Evolutionary conservation across 2,329 filamentous ascomycete genomes (phyloP).

Genomic region (Fusarium lateritium): DNA sequence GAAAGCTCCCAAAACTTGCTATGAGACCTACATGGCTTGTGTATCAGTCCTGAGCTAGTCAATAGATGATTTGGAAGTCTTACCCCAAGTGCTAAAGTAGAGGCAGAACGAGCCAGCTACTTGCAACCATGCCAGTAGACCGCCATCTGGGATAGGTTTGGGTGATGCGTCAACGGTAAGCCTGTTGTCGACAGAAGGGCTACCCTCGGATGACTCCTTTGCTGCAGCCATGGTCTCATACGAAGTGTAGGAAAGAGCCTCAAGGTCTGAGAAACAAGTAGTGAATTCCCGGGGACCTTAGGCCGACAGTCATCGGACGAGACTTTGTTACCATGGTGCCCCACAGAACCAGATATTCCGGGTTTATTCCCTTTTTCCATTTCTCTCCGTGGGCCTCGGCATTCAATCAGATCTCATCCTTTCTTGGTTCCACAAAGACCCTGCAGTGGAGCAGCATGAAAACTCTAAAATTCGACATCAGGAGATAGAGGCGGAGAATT

Average conservation of each 20-base stretch:
- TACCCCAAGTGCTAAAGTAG: slow-evolving; percentile 48
- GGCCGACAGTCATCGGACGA: background rate
- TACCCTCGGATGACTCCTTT: background rate
- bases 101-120: slow-evolving; percentile 43
- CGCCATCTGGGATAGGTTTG: slow-evolving; percentile 27
- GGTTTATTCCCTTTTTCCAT: background rate
- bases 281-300: background rate
- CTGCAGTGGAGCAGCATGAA: background rate
- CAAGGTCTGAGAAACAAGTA: background rate
- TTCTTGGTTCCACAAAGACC: background rate
- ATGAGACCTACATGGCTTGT: slow-evolving; percentile 30
- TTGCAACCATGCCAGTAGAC: slow-evolving; percentile 42
- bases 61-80: background rate
- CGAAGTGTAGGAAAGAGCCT: background rate
- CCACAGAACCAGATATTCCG: background rate
- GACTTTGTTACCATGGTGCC: background rate
- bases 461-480: slow-evolving; percentile 3
- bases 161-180: background rate
- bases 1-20: slow-evolving; percentile 45
- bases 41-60: too few species aligned
- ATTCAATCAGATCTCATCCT: background rate
- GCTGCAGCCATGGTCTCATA: background rate
- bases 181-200: background rate
- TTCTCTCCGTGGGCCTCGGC: background rate
- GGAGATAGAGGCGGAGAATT: slow-evolving; percentile 9